A percentile compares a stretch with the other conserved stretches of the same genome.
Evolutionary conservation across 108 stramenopile species (phyloP).

Genomic region (Skeletonema menzelii): DNA sequence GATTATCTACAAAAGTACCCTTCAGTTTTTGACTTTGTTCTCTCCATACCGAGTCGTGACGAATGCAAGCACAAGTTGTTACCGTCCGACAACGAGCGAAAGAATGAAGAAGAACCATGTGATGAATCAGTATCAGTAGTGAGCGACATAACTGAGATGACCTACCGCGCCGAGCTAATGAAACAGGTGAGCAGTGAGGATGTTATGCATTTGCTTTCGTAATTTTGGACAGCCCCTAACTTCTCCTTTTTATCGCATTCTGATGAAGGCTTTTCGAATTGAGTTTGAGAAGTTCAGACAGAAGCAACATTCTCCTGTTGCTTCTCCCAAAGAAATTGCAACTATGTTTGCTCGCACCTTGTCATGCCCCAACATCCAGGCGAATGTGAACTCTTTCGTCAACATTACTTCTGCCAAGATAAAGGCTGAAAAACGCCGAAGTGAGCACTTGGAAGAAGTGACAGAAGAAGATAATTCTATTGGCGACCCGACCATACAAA

Average conservation of each 20-base stretch:
- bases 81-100: not conserved
- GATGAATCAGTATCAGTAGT: not conserved
- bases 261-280: not conserved
- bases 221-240: not conserved
- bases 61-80: no score
- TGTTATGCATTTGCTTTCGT: not conserved
- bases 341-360: not conserved
- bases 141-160: not conserved
- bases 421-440: not conserved
- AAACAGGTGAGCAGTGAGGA: not conserved
- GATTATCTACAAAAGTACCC: not conserved
- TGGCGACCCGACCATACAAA: not conserved
- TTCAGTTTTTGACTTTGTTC: not conserved
- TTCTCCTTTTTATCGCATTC: not conserved
- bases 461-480: not conserved
- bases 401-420: not conserved
- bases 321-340: not conserved
- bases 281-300: slow-evolving; percentile 1
- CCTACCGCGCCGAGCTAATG: not conserved
- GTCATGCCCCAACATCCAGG: not conserved
- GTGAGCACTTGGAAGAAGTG: not conserved
- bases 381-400: not conserved
- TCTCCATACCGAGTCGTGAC: not conserved
- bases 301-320: no score
- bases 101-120: not conserved